phyloP scores from a whole-genome alignment of 208 protist genomes.

The Naegleria fowleri region DNA sequence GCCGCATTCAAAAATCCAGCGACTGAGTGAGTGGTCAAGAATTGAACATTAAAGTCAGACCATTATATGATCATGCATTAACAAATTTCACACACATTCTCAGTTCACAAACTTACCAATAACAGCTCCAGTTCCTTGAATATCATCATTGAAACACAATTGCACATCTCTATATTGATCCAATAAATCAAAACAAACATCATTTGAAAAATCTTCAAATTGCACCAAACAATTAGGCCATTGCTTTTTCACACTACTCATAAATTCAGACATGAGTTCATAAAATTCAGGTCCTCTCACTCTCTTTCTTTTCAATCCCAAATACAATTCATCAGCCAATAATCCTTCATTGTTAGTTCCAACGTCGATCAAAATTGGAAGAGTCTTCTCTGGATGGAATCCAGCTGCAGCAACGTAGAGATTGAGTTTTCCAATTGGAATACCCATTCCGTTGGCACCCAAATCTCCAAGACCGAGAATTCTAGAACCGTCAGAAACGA shows the following conservation, averaged over 20 bases:
- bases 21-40: too few relatives aligned
- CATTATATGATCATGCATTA: constrained; percentile 60
- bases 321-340: constrained; percentile 66
- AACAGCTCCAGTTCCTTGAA: constrained; percentile 81
- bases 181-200: constrained; percentile 84
- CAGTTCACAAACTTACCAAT: constrained; percentile 23
- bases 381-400: constrained; percentile 63
- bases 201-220: constrained; percentile 93
- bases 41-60: constrained; percentile 87
- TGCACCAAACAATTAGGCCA: constrained; percentile 77
- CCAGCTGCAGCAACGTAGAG: constrained; percentile 81
- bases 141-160: constrained; percentile 95
- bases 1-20: constrained; percentile 80
- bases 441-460: constrained; percentile 87
- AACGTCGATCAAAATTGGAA: constrained; percentile 79
- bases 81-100: too few relatives aligned
- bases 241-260: constrained; percentile 60
- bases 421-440: constrained; percentile 84
- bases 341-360: constrained; percentile 78
- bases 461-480: constrained; percentile 89
- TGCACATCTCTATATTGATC: constrained; percentile 78
- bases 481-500: constrained; percentile 89
- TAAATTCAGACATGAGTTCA: constrained; percentile 80
- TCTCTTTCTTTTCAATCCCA: constrained; percentile 64
- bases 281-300: constrained; percentile 69